Evolutionary conservation across 2,329 filamentous ascomycete genomes (phyloP).

Genomic region (Penicillium sp.): DNA sequence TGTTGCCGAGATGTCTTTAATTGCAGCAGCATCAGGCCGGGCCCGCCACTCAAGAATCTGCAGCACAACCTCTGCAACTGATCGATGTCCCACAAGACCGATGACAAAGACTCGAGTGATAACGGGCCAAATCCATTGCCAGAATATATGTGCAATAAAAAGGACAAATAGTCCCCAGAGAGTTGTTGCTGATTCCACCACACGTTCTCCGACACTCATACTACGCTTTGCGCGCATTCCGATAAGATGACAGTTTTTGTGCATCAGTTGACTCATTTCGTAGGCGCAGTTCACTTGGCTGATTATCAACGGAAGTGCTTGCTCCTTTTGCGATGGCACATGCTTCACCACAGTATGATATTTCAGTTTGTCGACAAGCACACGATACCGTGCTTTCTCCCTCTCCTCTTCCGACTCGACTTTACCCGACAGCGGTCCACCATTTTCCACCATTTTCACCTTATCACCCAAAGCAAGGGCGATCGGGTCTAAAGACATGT

Average conservation of each 20-base stretch:
- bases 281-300: slow-evolving; percentile 96
- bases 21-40: slow-evolving; percentile 73
- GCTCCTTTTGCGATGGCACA: slow-evolving; percentile 76
- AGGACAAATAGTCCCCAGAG: slow-evolving; percentile 74
- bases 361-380: slow-evolving; percentile 81
- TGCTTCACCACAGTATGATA: slow-evolving; percentile 82
- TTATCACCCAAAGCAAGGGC: slow-evolving; percentile 82
- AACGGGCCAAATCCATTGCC: slow-evolving; percentile 75
- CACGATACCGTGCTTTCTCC: slow-evolving; percentile 63
- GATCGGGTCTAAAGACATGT: slow-evolving; percentile 88
- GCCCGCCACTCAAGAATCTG: slow-evolving; percentile 81
- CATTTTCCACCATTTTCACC: slow-evolving; percentile 39
- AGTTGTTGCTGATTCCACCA: slow-evolving; percentile 89
- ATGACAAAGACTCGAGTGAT: slow-evolving; percentile 73
- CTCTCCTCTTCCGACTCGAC: slow-evolving; percentile 73
- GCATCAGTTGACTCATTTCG: slow-evolving; percentile 81
- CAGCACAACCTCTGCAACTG: slow-evolving; percentile 77
- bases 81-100: slow-evolving; percentile 74
- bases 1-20: slow-evolving; percentile 95
- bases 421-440: slow-evolving; percentile 47
- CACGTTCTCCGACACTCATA: slow-evolving; percentile 88
- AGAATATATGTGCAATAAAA: slow-evolving; percentile 69
- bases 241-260: slow-evolving; percentile 86
- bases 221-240: slow-evolving; percentile 77
- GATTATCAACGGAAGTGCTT: slow-evolving; percentile 75